phyloP scores from a whole-genome alignment of 257 asterid genomes.

The Handroanthus guayacan region DNA sequence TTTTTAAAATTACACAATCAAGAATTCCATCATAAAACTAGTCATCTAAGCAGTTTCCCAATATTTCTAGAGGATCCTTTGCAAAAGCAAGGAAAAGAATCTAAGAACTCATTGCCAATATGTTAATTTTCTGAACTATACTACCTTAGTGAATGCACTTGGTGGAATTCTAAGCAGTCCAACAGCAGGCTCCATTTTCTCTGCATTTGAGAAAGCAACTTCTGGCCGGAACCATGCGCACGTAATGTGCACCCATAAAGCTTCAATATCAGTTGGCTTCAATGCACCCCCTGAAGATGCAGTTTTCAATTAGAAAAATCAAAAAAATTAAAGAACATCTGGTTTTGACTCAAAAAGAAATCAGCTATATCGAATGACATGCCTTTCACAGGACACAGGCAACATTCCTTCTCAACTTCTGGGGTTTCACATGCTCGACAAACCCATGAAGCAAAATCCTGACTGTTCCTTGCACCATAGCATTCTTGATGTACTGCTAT shows the following conservation, averaged over 20 bases:
- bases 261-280: slow-evolving; percentile 85
- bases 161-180: slow-evolving; percentile 82
- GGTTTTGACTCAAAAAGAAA: slow-evolving; percentile 7
- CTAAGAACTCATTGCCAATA: slow-evolving; percentile 25
- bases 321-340: slow-evolving; percentile 20
- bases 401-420: slow-evolving; percentile 81
- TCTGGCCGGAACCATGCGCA: slow-evolving; percentile 98
- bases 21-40: slow-evolving; percentile 17
- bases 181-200: slow-evolving; percentile 94
- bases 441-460: slow-evolving; percentile 93
- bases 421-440: slow-evolving; percentile 97
- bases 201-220: slow-evolving; percentile 72
- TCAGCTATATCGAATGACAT: slow-evolving; percentile 39
- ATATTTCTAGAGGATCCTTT: slow-evolving; percentile 9
- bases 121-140: slow-evolving; percentile 30
- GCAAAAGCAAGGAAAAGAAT: slow-evolving; percentile 28
- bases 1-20: slow-evolving; percentile 22
- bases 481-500: slow-evolving; percentile 99
- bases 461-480: slow-evolving; percentile 69
- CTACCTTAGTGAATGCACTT: slow-evolving; percentile 74
- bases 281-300: slow-evolving; percentile 88
- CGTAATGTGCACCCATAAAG: slow-evolving; percentile 90
- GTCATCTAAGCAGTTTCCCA: slow-evolving; percentile 23
- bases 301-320: slow-evolving; percentile 30
- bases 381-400: slow-evolving; percentile 98